Base-by-base conservation (phyloP, 352 stramenopile species). In the Phytopythium litorale region DNA sequence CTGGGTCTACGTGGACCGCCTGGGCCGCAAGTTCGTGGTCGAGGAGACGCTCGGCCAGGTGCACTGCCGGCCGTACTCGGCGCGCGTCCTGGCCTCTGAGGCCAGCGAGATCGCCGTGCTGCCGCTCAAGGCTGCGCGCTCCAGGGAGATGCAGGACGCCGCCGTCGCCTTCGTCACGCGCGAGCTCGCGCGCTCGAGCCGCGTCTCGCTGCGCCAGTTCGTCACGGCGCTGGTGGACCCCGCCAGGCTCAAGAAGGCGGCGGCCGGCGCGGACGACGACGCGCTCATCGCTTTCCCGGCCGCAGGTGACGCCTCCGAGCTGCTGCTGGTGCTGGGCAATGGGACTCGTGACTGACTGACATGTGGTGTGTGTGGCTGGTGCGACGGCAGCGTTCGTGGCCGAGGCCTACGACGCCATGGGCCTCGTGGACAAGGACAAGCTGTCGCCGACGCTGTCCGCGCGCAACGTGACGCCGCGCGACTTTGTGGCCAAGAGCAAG, bases 21-120 rank as follows among this genome's bases (percentile, higher is more conserved):
- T 95, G 51, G 87, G 87, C 2, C 81, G 82, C 63, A 92, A 92
- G 62, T 95, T 90, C 42, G 75, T 95, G 25, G 80, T 94, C 40
- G 87, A 95, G 66, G 87, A 95, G 65, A 94, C 84, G 68, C 77
- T 91, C 51, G 59, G 70, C 46, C 82, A 87, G 52, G 82, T 95
- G 49, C 80, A 91, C 60, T 93, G 85, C 62, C 80, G 83, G 15
- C 81, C 84, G 7, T 95, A 94, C 68, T 85, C 75, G 30, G 81
- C 84, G 37, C 84, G 87, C 16, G 72, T 95, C 28, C 61, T 95
- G 33, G 80, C 75, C 43, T 94, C 82, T 48, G 70, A 88, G 72
- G 75, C 81, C 23, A 72, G 64, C 19, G 87, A 95, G 63, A 95
- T 95, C 68, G 80, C 84, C 16, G 80, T 94, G 40, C 63, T 95